A percentile compares a stretch with the other conserved stretches of the same genome.
phyloP scores from a whole-genome alignment of 805 yeast genomes.

The Blastobotrys chiropterorum region DNA sequence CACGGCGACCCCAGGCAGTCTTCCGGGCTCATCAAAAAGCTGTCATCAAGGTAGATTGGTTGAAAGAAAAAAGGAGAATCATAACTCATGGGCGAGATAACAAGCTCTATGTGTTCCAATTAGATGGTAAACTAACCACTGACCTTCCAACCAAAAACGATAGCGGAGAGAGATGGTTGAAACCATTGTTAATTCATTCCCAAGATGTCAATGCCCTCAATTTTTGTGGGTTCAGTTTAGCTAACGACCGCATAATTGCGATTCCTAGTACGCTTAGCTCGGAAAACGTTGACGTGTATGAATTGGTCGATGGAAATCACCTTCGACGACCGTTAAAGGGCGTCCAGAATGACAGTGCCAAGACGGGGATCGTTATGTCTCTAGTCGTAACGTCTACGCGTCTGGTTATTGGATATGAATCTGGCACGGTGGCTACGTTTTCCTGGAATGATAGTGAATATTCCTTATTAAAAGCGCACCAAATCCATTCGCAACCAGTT shows the following conservation, averaged over 20 bases:
- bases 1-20: conserved; percentile 47
- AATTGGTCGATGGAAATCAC: conserved; percentile 5
- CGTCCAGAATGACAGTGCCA: conserved; percentile 22
- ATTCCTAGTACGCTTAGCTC: conserved; percentile 65
- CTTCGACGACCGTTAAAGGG: conserved; percentile 19
- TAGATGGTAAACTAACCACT: conserved; percentile 11
- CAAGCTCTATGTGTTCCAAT: conserved; percentile 26
- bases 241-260: conserved; percentile 33
- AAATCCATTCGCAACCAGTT: conserved; percentile 30
- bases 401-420: conserved; percentile 58
- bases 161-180: conserved; percentile 21
- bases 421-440: conserved; percentile 44
- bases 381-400: conserved; percentile 34
- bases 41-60: conserved; percentile 44
- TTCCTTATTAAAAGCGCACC: conserved; percentile 11
- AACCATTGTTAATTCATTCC: conserved; percentile 36
- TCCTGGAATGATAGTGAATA: conserved; percentile 16
- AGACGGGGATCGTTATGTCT: conserved; percentile 65
- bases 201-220: conserved; percentile 71
- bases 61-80: conserved; percentile 30
- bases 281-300: conserved; percentile 50
- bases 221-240: conserved; percentile 56
- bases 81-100: conserved; percentile 69
- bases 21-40: conserved; percentile 57
- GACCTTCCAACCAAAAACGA: conserved; percentile 20